phyloP scores from a whole-genome alignment of 2,329 filamentous ascomycete species.

The Domatiomyces catenatus region DNA sequence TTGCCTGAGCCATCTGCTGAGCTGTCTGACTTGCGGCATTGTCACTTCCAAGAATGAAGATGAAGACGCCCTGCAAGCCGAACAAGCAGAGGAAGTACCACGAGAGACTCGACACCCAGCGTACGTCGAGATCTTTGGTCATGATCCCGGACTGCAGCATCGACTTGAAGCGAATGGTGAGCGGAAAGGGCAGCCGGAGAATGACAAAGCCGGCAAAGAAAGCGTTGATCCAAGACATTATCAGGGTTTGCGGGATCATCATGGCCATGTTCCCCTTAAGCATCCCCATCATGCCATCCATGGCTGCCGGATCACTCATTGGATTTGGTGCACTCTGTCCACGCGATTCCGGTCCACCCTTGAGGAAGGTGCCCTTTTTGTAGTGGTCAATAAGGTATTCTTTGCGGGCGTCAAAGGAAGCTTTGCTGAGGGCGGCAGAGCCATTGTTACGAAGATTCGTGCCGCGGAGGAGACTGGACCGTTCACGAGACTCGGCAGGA shows the following conservation, averaged over 20 bases:
- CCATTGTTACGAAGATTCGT: slow-evolving; percentile 72
- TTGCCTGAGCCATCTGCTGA: slow-evolving; percentile 71
- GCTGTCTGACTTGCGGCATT: slow-evolving; percentile 55
- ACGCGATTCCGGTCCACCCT: slow-evolving; percentile 61
- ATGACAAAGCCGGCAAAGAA: slow-evolving; percentile 98
- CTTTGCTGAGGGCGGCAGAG: slow-evolving; percentile 60
- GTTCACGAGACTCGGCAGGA: slow-evolving; percentile 53
- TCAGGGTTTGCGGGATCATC: slow-evolving; percentile 97
- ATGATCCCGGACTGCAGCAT: slow-evolving; percentile 97
- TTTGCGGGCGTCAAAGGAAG: slow-evolving; percentile 66
- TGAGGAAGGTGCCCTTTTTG: slow-evolving; percentile 75
- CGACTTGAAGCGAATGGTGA: slow-evolving; percentile 98
- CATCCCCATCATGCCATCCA: slow-evolving; percentile 99
- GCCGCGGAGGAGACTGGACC: slow-evolving; percentile 68
- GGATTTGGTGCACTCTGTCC: slow-evolving; percentile 85
- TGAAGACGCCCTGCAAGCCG: slow-evolving; percentile 90
- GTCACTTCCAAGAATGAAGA: slow-evolving; percentile 88
- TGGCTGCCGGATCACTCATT: slow-evolving; percentile 84
- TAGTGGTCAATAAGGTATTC: slow-evolving; percentile 66
- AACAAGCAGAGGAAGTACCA: slow-evolving; percentile 99
- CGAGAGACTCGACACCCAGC: slow-evolving; percentile 96
- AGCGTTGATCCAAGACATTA: slow-evolving; percentile 99
- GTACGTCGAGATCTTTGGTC: slow-evolving; percentile 86
- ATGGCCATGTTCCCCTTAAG: slow-evolving; percentile 99
- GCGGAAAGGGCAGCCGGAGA: slow-evolving; percentile 91